A percentile compares a stretch with the other conserved stretches of the same genome.
Conservation (phyloP, 352 stramenopile species). For the Pythium grandisporangium region DNA sequence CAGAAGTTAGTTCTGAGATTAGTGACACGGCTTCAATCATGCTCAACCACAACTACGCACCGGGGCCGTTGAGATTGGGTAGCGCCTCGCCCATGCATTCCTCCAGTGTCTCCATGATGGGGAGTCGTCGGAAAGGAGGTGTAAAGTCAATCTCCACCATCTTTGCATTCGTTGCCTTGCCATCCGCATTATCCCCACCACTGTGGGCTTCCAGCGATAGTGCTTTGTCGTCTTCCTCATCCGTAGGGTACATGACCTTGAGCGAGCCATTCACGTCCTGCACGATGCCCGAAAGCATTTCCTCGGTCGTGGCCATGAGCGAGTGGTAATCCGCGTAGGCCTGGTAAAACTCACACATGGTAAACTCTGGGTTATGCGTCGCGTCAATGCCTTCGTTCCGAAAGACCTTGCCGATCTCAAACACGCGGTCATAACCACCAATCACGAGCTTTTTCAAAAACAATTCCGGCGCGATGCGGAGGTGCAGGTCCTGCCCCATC, state of each 20-base stretch:
- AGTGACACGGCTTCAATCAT: too few species aligned
- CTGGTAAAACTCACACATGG: conserved; percentile 98
- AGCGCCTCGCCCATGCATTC: conserved; percentile 72
- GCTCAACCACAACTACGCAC: conserved; percentile 11
- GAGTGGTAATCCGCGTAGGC: conserved; percentile 99
- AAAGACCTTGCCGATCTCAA: conserved; percentile 98
- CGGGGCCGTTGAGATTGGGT: conserved; percentile 50
- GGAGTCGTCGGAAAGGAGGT: conserved; percentile 95
- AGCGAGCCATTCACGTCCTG: conserved; percentile 95
- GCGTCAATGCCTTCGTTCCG: conserved; percentile 97
- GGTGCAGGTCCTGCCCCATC: conserved; percentile 93
- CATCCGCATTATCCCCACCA: too few species aligned
- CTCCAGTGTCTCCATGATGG: conserved; percentile 95
- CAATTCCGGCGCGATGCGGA: conserved; percentile 96
- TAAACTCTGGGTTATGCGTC: conserved; percentile 99
- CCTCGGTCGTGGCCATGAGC: conserved; percentile 97
- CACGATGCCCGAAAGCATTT: conserved; percentile 94
- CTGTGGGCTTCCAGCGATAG: too few species aligned
- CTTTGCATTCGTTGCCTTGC: conserved; percentile 2
- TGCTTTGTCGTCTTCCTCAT: conserved; percentile 6
- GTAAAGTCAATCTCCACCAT: conserved; percentile 96
- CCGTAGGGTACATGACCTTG: conserved; percentile 92
- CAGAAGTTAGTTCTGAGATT: too few species aligned
- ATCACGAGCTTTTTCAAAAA: conserved; percentile 96
- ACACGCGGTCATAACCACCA: conserved; percentile 96